A percentile compares a stretch with the other conserved stretches of the same genome.
These are phyloP conservation scores for Exophiala calicioides DNA, from an alignment of 2,329 filamentous ascomycete species.

Conservation along the genomic window DNA sequence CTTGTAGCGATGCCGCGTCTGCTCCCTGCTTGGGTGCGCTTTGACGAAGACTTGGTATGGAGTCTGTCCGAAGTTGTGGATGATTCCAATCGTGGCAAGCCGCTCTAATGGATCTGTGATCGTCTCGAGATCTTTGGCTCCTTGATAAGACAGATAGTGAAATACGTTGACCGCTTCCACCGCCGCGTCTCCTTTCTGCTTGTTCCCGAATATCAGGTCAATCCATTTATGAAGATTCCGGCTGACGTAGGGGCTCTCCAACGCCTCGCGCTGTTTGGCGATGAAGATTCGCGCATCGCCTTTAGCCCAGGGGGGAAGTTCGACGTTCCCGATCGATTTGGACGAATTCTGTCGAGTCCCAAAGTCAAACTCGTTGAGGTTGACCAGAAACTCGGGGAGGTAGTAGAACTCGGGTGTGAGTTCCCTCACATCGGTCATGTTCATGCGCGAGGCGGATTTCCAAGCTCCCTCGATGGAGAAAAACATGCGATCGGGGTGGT, in stretches of 20 bases:
- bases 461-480: slow-evolving; percentile 90
- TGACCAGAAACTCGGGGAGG: slow-evolving; percentile 90
- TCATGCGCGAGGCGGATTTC: slow-evolving; percentile 83
- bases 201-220: slow-evolving; percentile 89
- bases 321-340: slow-evolving; percentile 78
- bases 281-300: slow-evolving; percentile 95
- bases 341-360: slow-evolving; percentile 79
- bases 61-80: slow-evolving; percentile 98
- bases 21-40: slow-evolving; percentile 75
- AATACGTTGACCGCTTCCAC: slow-evolving; percentile 93
- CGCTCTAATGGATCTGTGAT: slow-evolving; percentile 87
- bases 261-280: slow-evolving; percentile 87
- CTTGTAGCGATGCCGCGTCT: slow-evolving; percentile 62
- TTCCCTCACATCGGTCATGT: slow-evolving; percentile 92
- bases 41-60: slow-evolving; percentile 90
- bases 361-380: slow-evolving; percentile 92
- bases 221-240: slow-evolving; percentile 92
- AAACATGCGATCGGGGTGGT: slow-evolving; percentile 93
- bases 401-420: slow-evolving; percentile 98
- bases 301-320: slow-evolving; percentile 94
- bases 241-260: slow-evolving; percentile 91
- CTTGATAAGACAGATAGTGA: slow-evolving; percentile 92
- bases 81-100: slow-evolving; percentile 87
- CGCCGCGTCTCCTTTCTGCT: slow-evolving; percentile 90
- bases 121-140: slow-evolving; percentile 85